These are phyloP conservation scores for Dendrocalamus latiflorus DNA, from an alignment of 202 grass and related monocot genomes.

Conservation along the genomic window DNA sequence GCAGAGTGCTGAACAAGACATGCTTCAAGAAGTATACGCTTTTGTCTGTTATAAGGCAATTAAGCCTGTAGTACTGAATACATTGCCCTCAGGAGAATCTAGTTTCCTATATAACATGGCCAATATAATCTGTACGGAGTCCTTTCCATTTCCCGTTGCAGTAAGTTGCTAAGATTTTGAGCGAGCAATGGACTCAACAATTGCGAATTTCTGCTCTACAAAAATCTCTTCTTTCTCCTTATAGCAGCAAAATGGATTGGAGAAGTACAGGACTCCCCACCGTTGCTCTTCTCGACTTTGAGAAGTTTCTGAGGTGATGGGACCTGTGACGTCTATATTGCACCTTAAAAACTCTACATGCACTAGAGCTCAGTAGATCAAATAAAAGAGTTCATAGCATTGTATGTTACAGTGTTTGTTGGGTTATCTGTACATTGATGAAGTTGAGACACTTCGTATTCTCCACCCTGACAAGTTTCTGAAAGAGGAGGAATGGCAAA, in stretches of 20 bases:
- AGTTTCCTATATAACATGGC: constrained; percentile 5
- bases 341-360: constrained; percentile 22
- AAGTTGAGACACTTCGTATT: constrained; percentile 51
- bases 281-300: constrained; percentile 26
- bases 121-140: background rate
- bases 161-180: background rate
- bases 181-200: background rate
- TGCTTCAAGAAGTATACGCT: background rate
- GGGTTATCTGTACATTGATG: constrained; percentile 64
- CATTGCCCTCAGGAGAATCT: constrained; percentile 19
- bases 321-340: constrained; percentile 10
- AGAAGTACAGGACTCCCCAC: background rate
- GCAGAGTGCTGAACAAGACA: constrained; percentile 1
- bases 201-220: constrained; percentile 12
- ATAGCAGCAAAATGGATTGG: constrained; percentile 1
- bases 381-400: constrained; percentile 50
- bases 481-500: constrained; percentile 55
- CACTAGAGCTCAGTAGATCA: constrained; percentile 37
- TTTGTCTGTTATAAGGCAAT: constrained; percentile 1
- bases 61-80: background rate
- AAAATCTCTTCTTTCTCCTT: background rate
- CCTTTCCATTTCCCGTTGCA: background rate
- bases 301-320: constrained; percentile 23
- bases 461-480: constrained; percentile 52
- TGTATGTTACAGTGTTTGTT: constrained; percentile 41